These are phyloP conservation scores for Pseudogymnoascus sp. DNA, from an alignment of 2,329 filamentous ascomycete genomes.

Conservation along the genomic window DNA sequence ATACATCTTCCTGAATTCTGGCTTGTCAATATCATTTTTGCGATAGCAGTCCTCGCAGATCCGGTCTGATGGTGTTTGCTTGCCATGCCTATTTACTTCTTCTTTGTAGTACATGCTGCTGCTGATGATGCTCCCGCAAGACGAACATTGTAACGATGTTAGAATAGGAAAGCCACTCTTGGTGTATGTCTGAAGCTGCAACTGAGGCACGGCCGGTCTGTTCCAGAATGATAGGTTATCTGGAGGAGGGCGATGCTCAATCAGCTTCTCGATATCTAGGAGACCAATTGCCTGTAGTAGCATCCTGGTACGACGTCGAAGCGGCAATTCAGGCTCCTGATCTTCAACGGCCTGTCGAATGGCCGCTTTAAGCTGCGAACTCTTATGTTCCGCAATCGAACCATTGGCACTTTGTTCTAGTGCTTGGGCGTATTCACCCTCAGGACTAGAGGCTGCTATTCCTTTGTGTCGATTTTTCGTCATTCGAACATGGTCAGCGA, in stretches of 20 bases:
- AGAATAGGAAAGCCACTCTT: not conserved
- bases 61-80: not conserved
- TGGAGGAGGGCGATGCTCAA: constrained; percentile 29
- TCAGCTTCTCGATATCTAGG: constrained; percentile 34
- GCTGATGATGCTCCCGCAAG: constrained; percentile 21
- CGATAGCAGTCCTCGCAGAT: constrained; percentile 34
- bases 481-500: constrained; percentile 14
- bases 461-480: not conserved
- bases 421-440: constrained; percentile 15
- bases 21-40: constrained; percentile 24
- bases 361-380: constrained; percentile 20
- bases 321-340: constrained; percentile 5
- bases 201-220: constrained; percentile 22
- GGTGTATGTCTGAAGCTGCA: constrained; percentile 8
- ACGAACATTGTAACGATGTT: not conserved
- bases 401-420: constrained; percentile 15
- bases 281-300: constrained; percentile 31
- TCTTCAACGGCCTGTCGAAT: constrained; percentile 16
- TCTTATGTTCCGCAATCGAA: constrained; percentile 11
- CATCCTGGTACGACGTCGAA: constrained; percentile 24
- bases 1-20: constrained; percentile 28
- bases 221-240: constrained; percentile 23
- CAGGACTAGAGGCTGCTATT: not conserved
- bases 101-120: constrained; percentile 25
- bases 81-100: constrained; percentile 7